Evolutionary conservation across 1,139 yeast genomes (phyloP), one percentile per base, ranked within the genome.

Genomic region (Lodderomyces parapsilosis): DNA sequence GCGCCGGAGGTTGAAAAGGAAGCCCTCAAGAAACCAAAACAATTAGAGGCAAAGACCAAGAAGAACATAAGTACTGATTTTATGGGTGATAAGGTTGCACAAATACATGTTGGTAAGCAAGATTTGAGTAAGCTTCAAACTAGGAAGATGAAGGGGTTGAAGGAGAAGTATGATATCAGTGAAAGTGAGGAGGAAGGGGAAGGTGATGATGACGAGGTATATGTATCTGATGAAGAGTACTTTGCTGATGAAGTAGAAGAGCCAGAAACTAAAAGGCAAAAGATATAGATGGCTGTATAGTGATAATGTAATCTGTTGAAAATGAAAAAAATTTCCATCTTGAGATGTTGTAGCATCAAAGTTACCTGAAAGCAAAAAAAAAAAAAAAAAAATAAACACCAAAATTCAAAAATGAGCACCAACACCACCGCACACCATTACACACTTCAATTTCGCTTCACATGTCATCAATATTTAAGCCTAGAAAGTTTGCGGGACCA

Each of bases 131-230:
- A 84, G 64, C 69, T 93, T 62, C 99, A 93, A 69, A 91, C 99
- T 10, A 83, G 99, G 71, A 93, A 93, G 81, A 88, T 93, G 96
- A 94, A 94, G 78, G 99, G 99, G 62, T 77, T 93, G 60, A 94
- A 94, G 72, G 75, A 89, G 45, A 83, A 78, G 63, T 90, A 74
- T 55, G 96, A 89, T 60, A 96, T 89, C 65, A 64, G 59, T 35
- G 68, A 68, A 47, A 85, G 75, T 33, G 85, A 78, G 22, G 64
- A 57, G 25, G 50, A 69, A 14, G 78, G 69, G 33, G 77, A 69
- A 32, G 47, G 45, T 38, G 65, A 54, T n/a, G 48, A 69, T 13
- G 78, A 71, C 33, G 49, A 47, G 39, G 65, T 54, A 13, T 44
- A 46, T 32, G 41, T 42, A 6, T 44, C 48, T 10, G 48, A 40